Evolutionary conservation across 345 rosid species (phyloP), one percentile per base, ranked within the genome.

Genomic region (Gossypium arboreum): DNA sequence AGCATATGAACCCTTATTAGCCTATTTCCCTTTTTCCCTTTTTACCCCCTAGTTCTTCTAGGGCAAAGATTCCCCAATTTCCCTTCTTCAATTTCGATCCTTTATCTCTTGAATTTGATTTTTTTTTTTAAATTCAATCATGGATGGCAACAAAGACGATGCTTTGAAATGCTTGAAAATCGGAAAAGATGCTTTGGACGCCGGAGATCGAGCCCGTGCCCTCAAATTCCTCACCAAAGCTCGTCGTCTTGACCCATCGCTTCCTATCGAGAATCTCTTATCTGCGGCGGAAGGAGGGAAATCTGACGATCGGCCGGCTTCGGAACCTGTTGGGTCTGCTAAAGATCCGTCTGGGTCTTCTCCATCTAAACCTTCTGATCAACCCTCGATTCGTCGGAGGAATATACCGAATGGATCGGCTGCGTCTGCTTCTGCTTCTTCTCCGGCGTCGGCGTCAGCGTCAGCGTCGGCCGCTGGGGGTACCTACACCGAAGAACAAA

Each of bases 141-240:
- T 94, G 99, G 98, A 95, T 63, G 91, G 99, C 52, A 95, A 95
- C 84, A 92, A 92, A 77, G 99, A 92, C 64, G 98, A 95, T 41
- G 99, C 97, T 5, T 85, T 93, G 74, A 95, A 91, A 79, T 92
- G 93, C 82, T 70, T 95, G 79, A 84, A 79, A 79, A 92, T 95
- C 83, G 96, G 89, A 24, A 92, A 89, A 78, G 88, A 86, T 5
- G 96, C 97, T 0, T 77, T 91, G 34, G 80, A 89, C 72, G 79
- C 93, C 0, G 98, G 98, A 45, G 97, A 95, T 81, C 89, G 85
- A 43, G 67, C 84, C 51, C 98, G 98, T 39, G 98, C 97, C 44
- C 76, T 87, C 29, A 95, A 91, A 77, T 95, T 92, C 84, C 66
- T 95, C 45, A 56, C 72, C 39, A 95, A 95, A 85, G 99, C 99